These are phyloP conservation scores for Physcomitrellopsis africana DNA, from an alignment of 225 moss, liverwort and hornwort genomes.

Conservation along the genomic window DNA sequence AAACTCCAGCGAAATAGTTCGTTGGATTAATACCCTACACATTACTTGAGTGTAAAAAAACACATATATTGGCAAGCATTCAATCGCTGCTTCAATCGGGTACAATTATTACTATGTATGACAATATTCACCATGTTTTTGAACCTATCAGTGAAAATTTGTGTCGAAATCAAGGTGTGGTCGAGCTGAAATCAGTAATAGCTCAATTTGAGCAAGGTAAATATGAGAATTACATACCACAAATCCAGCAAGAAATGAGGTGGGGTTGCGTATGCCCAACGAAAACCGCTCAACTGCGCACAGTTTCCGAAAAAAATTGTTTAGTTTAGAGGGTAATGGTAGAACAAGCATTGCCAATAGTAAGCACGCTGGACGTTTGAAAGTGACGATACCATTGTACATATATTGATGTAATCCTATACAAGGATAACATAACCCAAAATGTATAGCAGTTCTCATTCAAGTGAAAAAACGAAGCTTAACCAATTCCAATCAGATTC, in stretches of 20 bases:
- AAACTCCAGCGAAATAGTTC: constrained; percentile 81
- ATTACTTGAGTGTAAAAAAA: constrained; percentile 6
- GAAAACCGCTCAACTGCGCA: constrained; percentile 90
- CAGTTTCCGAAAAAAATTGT: not conserved
- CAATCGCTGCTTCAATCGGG: not conserved
- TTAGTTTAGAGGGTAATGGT: not conserved
- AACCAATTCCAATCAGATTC: constrained; percentile 94
- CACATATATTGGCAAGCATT: constrained; percentile 3
- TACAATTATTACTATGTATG: not conserved
- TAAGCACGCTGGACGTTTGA: constrained; percentile 1
- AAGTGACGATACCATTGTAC: not conserved
- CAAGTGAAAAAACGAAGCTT: constrained; percentile 14
- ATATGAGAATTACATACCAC: constrained; percentile 54
- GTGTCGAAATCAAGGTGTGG: not conserved
- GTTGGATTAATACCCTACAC: constrained; percentile 71
- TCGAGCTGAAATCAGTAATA: not conserved
- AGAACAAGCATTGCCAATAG: not conserved
- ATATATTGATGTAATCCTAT: not conserved
- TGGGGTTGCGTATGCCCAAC: constrained; percentile 87
- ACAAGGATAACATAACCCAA: not conserved
- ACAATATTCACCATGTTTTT: not conserved
- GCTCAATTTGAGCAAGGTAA: constrained; percentile 1
- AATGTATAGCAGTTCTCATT: not conserved
- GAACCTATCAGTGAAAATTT: not conserved
- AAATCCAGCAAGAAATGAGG: constrained; percentile 89